Base-by-base conservation (phyloP, 2,329 filamentous ascomycete species). In the Colletotrichum cuscutae region DNA sequence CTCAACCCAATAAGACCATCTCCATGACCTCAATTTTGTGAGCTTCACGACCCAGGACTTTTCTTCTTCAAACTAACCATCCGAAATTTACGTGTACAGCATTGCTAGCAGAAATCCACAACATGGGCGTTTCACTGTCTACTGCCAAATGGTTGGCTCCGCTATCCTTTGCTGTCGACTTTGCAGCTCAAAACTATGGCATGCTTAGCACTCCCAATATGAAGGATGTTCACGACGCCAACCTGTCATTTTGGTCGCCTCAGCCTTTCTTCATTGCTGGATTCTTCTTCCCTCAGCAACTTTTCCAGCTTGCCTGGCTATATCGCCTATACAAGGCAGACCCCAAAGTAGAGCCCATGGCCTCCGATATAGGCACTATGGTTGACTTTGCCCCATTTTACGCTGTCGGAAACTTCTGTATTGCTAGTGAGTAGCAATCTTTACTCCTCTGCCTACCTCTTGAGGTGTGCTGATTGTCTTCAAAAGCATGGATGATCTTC, bases 281-380 rank as follows among this genome's bases (percentile, higher is more conserved):
- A 19, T 91, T 91, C 82, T 91, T 91, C 83, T 89, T 89, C 78
- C 88, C 88, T 0, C 89, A 91, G 77, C 89, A 91, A 77, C 77
- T 90, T 4, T 86, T 90, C 77, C 88, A 91, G 78, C 77, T 90
- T 3, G 84, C 82, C 3, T 91, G 88, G 89, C 79, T 91, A 5
- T 91, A 88, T 80, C 84, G 86, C 73, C 81, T 91, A 2, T 89
- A 85, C 81, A 86, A 84, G 64, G 80, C 87, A 9, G 82, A 86
- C 61, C 79, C 83, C 0, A 84, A 80, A 77, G 79, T 7, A 77
- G 79, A 60, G 76, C 71, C 30, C 73, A 85, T 81, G 53, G 82
- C 82, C 58, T 69, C 73, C 12, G 86, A 89, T 42, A 75, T 86
- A 1, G 80, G 83, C 5, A 80, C 83, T 60, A 90, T 91, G 81